phyloP scores from a whole-genome alignment of 192 early-diverging fungal genomes.

The Martensiomyces pterosporus region DNA sequence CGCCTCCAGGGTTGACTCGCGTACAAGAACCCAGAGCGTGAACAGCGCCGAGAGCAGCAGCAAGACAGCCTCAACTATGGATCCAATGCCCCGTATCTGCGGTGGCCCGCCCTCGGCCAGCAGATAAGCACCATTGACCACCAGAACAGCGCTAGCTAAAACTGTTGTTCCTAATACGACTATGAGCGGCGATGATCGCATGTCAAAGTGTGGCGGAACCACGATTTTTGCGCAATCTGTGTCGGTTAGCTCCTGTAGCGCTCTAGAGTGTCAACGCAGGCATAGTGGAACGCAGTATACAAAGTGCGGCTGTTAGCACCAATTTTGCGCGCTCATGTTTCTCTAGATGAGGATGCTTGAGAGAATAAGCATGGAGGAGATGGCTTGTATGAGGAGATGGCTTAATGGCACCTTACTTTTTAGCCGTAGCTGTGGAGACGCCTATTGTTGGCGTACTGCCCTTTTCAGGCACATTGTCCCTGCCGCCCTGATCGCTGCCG shows the following conservation, averaged over 20 bases:
- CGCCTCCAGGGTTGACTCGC: constrained; percentile 28
- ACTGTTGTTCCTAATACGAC: constrained; percentile 11
- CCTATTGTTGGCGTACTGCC: constrained; percentile 5
- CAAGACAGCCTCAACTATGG: constrained; percentile 21
- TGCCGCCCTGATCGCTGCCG: background rate
- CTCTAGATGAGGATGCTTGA: no score
- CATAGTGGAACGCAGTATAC: no score
- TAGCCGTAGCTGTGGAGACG: constrained; percentile 22
- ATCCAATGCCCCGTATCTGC: constrained; percentile 31
- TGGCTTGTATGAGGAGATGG: no score
- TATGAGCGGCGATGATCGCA: constrained; percentile 4
- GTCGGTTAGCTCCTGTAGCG: constrained; percentile 24
- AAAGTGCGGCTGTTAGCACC: no score
- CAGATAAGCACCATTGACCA: constrained; percentile 26
- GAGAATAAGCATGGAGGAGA: no score
- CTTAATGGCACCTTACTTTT: constrained; percentile 13
- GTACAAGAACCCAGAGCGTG: constrained; percentile 14
- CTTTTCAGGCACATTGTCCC: constrained; percentile 4
- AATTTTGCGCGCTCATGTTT: no score
- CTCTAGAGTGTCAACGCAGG: no score
- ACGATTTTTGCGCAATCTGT: constrained; percentile 13
- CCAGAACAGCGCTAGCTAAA: background rate
- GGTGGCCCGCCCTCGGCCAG: constrained; percentile 13
- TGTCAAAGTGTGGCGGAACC: constrained; percentile 26
- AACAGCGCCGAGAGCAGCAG: constrained; percentile 4